A percentile compares a stretch with the other conserved stretches of the same genome.
Conservation (phyloP, 805 yeast species). For the Kazachstania bromeliacearum region DNA sequence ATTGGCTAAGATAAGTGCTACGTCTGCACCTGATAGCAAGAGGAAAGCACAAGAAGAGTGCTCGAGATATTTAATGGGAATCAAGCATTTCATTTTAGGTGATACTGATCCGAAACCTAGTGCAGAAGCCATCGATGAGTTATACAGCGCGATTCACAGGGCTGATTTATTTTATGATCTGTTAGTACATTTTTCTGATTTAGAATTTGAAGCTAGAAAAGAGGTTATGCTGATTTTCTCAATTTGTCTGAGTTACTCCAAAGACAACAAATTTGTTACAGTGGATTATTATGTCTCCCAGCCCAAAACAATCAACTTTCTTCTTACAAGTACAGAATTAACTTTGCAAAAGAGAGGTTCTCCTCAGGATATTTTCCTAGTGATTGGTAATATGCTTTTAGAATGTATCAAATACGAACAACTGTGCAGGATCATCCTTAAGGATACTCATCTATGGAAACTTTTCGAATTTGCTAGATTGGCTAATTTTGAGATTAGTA, state of each 20-base stretch:
- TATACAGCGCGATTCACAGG: conserved; percentile 72
- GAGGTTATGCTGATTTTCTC: conserved; percentile 67
- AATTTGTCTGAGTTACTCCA: conserved; percentile 67
- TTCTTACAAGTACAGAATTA: conserved; percentile 65
- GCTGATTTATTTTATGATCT: conserved; percentile 60
- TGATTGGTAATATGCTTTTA: conserved; percentile 69
- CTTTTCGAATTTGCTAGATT: conserved; percentile 69
- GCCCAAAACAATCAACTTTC: conserved; percentile 52
- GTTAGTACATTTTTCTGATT: conserved; percentile 46
- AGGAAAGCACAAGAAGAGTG: conserved; percentile 63
- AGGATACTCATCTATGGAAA: conserved; percentile 64
- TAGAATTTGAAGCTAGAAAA: conserved; percentile 87
- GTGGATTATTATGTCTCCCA: conserved; percentile 68
- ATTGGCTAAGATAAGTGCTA: conserved; percentile 47
- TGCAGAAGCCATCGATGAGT: conserved; percentile 65
- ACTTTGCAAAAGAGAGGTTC: conserved; percentile 26
- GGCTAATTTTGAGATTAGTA: conserved; percentile 79
- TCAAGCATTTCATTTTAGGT: conserved; percentile 55
- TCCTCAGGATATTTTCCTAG: conserved; percentile 51
- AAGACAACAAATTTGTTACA: conserved; percentile 72
- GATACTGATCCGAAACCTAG: conserved; percentile 44
- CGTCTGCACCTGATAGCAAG: conserved; percentile 25
- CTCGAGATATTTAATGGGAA: conserved; percentile 51
- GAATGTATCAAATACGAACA: conserved; percentile 77
- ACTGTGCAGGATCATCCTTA: conserved; percentile 50